These are phyloP conservation scores for Chrysoporthe austroafricana DNA, from an alignment of 2,329 filamentous ascomycete species.

Conservation along the genomic window DNA sequence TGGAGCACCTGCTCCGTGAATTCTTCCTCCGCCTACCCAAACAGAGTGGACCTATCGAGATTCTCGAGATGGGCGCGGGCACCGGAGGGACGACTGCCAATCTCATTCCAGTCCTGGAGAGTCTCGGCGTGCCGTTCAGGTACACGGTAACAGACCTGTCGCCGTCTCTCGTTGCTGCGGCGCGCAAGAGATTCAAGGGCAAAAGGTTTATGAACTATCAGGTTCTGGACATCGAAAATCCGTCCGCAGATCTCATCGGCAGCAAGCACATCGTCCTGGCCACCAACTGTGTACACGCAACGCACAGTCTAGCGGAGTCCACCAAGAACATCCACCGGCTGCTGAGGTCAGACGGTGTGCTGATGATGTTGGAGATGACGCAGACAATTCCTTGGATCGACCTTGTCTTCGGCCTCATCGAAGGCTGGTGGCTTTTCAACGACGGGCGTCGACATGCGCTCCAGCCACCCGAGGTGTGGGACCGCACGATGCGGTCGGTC, in stretches of 20 bases:
- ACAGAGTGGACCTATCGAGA: slow-evolving; percentile 31
- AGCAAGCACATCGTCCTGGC: slow-evolving; percentile 39
- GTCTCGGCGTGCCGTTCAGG: slow-evolving; percentile 35
- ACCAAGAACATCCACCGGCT: slow-evolving; percentile 32
- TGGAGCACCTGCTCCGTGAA: background rate
- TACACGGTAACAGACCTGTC: slow-evolving; percentile 48
- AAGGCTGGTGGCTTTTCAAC: slow-evolving; percentile 46
- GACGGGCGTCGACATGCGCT: slow-evolving; percentile 37
- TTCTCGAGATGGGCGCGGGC: slow-evolving; percentile 41
- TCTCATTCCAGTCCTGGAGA: slow-evolving; percentile 34
- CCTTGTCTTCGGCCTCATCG: slow-evolving; percentile 41
- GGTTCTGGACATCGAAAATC: slow-evolving; percentile 37
- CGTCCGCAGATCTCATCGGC: slow-evolving; percentile 32
- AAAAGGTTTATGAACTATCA: slow-evolving; percentile 36
- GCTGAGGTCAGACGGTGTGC: slow-evolving; percentile 40
- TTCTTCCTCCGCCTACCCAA: background rate
- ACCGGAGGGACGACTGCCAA: slow-evolving; percentile 41
- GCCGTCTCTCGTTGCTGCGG: slow-evolving; percentile 36
- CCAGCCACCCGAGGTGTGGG: slow-evolving; percentile 32
- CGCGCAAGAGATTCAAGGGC: slow-evolving; percentile 33
- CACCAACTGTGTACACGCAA: slow-evolving; percentile 42
- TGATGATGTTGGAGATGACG: slow-evolving; percentile 42
- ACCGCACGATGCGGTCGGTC: slow-evolving; percentile 31
- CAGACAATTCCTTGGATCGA: slow-evolving; percentile 38
- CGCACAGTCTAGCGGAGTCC: slow-evolving; percentile 32